phyloP scores from a whole-genome alignment of 345 rosid genomes.

The Litchi chinensis region DNA sequence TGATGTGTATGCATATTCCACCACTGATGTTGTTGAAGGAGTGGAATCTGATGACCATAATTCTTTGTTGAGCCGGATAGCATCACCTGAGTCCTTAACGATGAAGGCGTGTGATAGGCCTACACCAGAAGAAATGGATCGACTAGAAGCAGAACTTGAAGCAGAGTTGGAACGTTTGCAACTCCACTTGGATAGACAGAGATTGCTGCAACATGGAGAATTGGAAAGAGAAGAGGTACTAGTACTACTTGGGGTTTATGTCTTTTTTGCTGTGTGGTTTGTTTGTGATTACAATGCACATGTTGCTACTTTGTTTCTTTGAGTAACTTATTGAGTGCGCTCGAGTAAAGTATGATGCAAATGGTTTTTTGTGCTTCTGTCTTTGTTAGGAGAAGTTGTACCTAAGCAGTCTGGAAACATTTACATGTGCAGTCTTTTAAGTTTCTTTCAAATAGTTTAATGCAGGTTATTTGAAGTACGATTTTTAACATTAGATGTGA shows the following conservation, averaged over 20 bases:
- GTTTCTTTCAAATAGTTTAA: not conserved
- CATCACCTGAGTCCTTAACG: slow-evolving; percentile 34
- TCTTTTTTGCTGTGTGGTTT: not conserved
- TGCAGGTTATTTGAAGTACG: not conserved
- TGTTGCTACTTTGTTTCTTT: not conserved
- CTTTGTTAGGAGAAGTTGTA: not conserved
- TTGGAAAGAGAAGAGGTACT: slow-evolving; percentile 40
- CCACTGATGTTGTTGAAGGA: slow-evolving; percentile 32
- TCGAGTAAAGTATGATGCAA: not conserved
- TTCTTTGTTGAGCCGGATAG: slow-evolving; percentile 4
- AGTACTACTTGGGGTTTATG: not conserved
- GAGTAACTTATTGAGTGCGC: not conserved
- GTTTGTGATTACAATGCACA: not conserved
- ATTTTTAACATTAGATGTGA: not conserved
- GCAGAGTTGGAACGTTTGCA: slow-evolving; percentile 67
- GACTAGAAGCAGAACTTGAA: slow-evolving; percentile 77
- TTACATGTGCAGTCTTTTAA: not conserved
- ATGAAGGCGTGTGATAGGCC: slow-evolving; percentile 20
- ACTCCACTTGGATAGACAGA: slow-evolving; percentile 48
- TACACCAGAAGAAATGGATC: slow-evolving; percentile 49
- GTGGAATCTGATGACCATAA: slow-evolving; percentile 23
- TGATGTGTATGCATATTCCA: slow-evolving; percentile 26
- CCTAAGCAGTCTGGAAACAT: not conserved
- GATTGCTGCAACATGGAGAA: slow-evolving; percentile 20
- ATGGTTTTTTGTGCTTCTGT: slow-evolving; percentile 8